Percentiles rank a stretch among this genome's conserved stretches.
phyloP scores from a whole-genome alignment of 305 asterid genomes.

The Salvia sclarea region DNA sequence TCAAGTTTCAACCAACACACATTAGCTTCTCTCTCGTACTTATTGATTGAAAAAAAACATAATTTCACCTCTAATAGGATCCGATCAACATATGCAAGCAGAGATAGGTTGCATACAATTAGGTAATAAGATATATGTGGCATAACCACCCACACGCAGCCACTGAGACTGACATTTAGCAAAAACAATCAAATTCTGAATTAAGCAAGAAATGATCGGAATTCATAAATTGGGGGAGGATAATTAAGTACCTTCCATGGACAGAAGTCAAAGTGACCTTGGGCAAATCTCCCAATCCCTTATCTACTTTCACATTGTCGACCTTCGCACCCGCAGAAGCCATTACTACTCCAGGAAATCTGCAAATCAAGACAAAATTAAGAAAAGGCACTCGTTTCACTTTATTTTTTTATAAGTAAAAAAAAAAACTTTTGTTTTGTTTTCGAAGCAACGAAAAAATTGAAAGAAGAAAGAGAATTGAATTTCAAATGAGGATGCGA shows the following conservation, averaged over 20 bases:
- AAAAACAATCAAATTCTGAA: not conserved
- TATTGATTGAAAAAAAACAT: not conserved
- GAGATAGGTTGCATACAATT: not conserved
- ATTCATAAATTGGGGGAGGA: not conserved
- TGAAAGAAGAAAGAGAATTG: not conserved
- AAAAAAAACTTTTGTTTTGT: too few relatives aligned
- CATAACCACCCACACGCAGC: too few relatives aligned
- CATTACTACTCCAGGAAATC: conserved; percentile 64
- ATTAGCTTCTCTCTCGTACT: not conserved
- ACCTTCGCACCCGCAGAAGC: conserved; percentile 59
- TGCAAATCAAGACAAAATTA: conserved; percentile 34
- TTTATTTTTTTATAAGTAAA: too few relatives aligned
- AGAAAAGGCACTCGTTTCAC: not conserved
- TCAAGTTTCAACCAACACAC: not conserved
- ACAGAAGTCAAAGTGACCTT: conserved; percentile 74
- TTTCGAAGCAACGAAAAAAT: not conserved
- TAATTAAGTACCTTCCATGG: conserved; percentile 67
- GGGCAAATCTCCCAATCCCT: conserved; percentile 85
- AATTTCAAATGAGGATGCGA: conserved; percentile 7
- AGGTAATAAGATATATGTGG: too few relatives aligned
- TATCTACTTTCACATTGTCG: conserved; percentile 57
- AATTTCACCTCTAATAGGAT: not conserved
- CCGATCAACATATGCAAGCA: not conserved
- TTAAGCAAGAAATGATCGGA: not conserved
- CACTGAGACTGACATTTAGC: not conserved